Evolutionary conservation across 169 alveolate genomes (phyloP).

Genomic region (Plasmodium yoelii): DNA sequence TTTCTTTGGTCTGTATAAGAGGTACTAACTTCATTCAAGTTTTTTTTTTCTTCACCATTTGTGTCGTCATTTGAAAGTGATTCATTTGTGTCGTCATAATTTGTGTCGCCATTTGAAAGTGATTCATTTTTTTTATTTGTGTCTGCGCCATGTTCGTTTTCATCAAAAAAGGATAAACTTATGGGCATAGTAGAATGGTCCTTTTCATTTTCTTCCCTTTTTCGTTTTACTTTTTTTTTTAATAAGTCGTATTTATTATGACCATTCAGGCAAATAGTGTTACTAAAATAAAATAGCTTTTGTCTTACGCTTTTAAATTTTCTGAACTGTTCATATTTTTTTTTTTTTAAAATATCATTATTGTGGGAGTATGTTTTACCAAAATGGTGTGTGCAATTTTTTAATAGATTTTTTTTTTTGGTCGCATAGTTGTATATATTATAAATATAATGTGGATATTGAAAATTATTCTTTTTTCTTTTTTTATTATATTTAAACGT

Average conservation of each 20-base stretch:
- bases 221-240: not conserved
- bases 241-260: not conserved
- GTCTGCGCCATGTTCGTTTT: not conserved
- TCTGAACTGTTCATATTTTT: not conserved
- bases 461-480: not conserved
- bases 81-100: too few species aligned
- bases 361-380: not conserved
- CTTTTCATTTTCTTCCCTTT: not conserved
- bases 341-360: not conserved
- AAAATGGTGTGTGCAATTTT: constrained; percentile 1
- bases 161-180: not conserved
- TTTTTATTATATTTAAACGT: constrained; percentile 1
- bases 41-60: not conserved
- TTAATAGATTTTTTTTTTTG: constrained; percentile 1
- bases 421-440: not conserved
- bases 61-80: not conserved
- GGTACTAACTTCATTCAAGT: not conserved
- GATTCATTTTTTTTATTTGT: not conserved
- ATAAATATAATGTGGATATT: constrained; percentile 9
- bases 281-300: not conserved
- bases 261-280: not conserved
- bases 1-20: not conserved
- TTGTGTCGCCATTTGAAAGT: not conserved
- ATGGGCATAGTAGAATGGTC: too few species aligned
- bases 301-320: not conserved